Percentiles rank a stretch among this genome's conserved stretches.
Conservation (phyloP, 2,329 filamentous ascomycete species). For the Dothideomycetidae sp. region DNA sequence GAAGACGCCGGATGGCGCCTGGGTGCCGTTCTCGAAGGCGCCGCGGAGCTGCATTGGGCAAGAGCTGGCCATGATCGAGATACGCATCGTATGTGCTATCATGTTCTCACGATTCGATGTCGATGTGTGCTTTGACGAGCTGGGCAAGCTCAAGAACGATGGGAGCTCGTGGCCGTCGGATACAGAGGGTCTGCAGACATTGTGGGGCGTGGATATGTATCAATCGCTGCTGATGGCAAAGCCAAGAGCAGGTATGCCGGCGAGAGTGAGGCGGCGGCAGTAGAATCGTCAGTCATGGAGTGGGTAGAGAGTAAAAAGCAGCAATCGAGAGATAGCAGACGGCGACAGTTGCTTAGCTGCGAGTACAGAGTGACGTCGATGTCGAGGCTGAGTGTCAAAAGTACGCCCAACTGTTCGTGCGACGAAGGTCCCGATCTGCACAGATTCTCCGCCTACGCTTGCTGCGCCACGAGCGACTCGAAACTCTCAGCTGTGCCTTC, state of each 20-base stretch:
- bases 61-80: constrained; percentile 40
- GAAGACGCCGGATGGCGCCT: constrained; percentile 33
- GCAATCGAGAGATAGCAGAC: too few relatives aligned
- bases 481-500: too few relatives aligned
- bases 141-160: constrained; percentile 22
- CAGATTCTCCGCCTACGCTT: too few relatives aligned
- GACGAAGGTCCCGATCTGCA: too few relatives aligned
- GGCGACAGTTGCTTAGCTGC: too few relatives aligned
- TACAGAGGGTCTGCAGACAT: constrained; percentile 16
- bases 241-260: constrained; percentile 23
- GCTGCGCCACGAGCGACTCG: too few relatives aligned
- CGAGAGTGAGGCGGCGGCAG: constrained; percentile 16
- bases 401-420: too few relatives aligned
- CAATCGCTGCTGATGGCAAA: constrained; percentile 23
- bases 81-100: constrained; percentile 37
- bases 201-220: constrained; percentile 23
- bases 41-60: constrained; percentile 44
- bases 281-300: too few relatives aligned
- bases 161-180: constrained; percentile 21
- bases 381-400: too few relatives aligned
- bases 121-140: constrained; percentile 25
- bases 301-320: too few relatives aligned
- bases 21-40: constrained; percentile 42
- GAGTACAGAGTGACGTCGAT: too few relatives aligned
- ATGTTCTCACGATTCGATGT: constrained; percentile 39